These are phyloP conservation scores for Pleurostoma richardsiae DNA, from an alignment of 2,329 filamentous ascomycete genomes.

Conservation along the genomic window DNA sequence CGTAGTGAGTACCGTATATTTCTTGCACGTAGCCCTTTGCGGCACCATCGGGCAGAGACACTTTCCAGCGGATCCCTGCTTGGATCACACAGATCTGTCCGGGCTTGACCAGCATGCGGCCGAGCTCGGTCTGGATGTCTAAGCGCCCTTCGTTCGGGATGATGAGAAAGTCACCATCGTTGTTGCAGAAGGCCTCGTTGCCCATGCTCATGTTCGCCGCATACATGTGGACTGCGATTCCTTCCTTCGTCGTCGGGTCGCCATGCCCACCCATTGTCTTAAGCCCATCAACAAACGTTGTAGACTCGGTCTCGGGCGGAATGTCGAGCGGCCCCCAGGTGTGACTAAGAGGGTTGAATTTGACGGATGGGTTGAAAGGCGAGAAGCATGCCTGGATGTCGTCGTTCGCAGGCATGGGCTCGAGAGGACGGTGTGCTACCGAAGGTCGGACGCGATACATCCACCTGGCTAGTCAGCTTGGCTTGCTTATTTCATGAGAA, in stretches of 20 bases:
- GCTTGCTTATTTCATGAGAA: slow-evolving; percentile 4
- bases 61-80: slow-evolving; percentile 56
- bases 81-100: slow-evolving; percentile 62
- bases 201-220: slow-evolving; percentile 40
- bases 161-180: slow-evolving; percentile 62
- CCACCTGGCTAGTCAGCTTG: not conserved
- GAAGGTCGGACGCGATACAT: not conserved
- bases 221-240: slow-evolving; percentile 43
- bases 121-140: slow-evolving; percentile 63
- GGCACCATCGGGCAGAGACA: slow-evolving; percentile 44
- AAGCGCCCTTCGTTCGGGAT: slow-evolving; percentile 57
- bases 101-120: slow-evolving; percentile 49
- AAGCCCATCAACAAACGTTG: slow-evolving; percentile 37
- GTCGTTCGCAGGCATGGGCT: not conserved
- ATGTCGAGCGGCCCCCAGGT: slow-evolving; percentile 11
- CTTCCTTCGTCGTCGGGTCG: slow-evolving; percentile 43
- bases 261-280: slow-evolving; percentile 44
- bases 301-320: not conserved
- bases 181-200: slow-evolving; percentile 39
- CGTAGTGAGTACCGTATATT: slow-evolving; percentile 58
- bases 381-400: slow-evolving; percentile 12
- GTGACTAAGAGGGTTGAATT: slow-evolving; percentile 12
- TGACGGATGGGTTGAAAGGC: slow-evolving; percentile 11
- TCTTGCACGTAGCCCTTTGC: slow-evolving; percentile 61
- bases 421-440: not conserved